Evolutionary conservation across 2,329 filamentous ascomycete species (phyloP), one percentile per base, ranked within the genome.

Genomic region (Venturia asperata): DNA sequence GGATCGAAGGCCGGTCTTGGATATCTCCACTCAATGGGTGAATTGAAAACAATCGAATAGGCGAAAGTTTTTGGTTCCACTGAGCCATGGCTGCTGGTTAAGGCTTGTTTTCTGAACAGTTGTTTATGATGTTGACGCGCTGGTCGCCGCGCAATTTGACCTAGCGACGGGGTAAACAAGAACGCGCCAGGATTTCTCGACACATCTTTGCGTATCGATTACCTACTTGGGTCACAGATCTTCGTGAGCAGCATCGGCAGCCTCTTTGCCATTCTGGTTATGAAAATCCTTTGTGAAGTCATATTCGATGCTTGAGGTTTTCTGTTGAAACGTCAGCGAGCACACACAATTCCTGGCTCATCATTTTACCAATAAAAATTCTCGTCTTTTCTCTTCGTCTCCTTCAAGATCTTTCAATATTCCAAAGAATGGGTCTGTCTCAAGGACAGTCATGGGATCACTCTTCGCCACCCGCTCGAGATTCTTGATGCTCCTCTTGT

Each of bases 401-500:
- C 34, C 34, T n/a, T 61, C 58, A 24, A 61, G 41, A 41, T 42
- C 58, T 24, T 61, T 61, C 34, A 61, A 21, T 41, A 63, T 63
- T 6, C 24, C 39, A 13, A 63, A 63, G 30, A 63, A 63, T 21
- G 43, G 24, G 19, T 63, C 61, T 21, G 61, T 63, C 15, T 63
- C 45, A 19, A 37, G 37, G 15, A 52, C 30, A 24, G 24, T 39
- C 41, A 37, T 39, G 11, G 61, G 61, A 39, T 63, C 21, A n/a
- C 30, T 45, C 43, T 34, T 52, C 17, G 42, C 41, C 30, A 63
- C 42, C 42, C 61, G 39, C n/a, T 63, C 43, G 41, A 63, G 45
- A 52, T 63, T 63, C 30, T 52, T 52, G 61, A 52, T 52, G 17
- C 42, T 47, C 11, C 41, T 70, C 0, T 76, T 75, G 66, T 79